phyloP scores from a whole-genome alignment of 176 grass and related monocot genomes.

The Coix lacrymajobi region DNA sequence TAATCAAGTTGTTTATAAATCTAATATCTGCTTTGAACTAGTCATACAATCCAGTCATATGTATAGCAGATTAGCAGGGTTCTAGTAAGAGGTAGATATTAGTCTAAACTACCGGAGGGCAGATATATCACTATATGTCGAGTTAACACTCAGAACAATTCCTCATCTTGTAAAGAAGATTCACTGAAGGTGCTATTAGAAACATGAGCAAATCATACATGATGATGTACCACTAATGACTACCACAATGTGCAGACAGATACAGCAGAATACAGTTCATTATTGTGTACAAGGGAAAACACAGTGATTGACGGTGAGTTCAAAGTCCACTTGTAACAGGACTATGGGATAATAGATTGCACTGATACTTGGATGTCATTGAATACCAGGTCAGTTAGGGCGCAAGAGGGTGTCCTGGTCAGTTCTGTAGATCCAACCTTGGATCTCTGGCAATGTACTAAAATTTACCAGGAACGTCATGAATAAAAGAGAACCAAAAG shows the following conservation, averaged over 20 bases:
- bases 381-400: neutral
- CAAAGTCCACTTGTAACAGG: neutral
- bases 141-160: neutral
- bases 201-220: neutral
- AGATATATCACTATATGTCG: neutral
- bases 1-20: neutral
- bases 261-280: neutral
- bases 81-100: neutral
- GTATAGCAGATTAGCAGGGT: neutral
- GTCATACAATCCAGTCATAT: neutral
- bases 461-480: neutral
- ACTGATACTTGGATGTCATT: neutral
- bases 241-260: constrained; percentile 5
- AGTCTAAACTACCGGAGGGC: neutral
- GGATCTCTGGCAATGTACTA: neutral
- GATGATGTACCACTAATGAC: neutral
- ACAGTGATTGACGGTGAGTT: neutral
- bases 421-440: neutral
- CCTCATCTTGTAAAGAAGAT: constrained; percentile 19
- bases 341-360: neutral
- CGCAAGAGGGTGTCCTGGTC: neutral
- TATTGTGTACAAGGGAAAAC: neutral
- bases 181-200: neutral
- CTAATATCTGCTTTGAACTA: neutral
- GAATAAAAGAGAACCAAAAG: neutral